Percentiles rank a stretch among this genome's conserved stretches.
phyloP scores from a whole-genome alignment of 2,329 filamentous ascomycete species.

The Fusarium xyrophilum region DNA sequence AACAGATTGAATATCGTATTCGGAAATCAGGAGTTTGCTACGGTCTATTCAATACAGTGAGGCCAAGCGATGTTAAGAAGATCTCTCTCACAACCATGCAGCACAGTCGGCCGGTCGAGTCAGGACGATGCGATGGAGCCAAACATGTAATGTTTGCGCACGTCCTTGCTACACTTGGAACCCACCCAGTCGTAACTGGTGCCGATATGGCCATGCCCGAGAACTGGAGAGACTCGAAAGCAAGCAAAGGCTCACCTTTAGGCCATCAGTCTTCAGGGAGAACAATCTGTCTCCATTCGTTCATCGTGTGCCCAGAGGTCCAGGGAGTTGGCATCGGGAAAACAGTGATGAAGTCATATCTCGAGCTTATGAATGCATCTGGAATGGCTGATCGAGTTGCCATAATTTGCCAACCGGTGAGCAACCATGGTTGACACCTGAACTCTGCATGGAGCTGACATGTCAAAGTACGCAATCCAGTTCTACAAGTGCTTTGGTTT shows the following conservation, averaged over 20 bases:
- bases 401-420: slow-evolving; percentile 76
- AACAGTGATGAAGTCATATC: slow-evolving; percentile 76
- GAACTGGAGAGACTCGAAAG: slow-evolving; percentile 65
- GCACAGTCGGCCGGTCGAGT: slow-evolving; percentile 64
- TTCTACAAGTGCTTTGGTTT: slow-evolving; percentile 85
- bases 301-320: slow-evolving; percentile 78
- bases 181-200: slow-evolving; percentile 70
- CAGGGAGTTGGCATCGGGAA: slow-evolving; percentile 77
- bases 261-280: slow-evolving; percentile 77
- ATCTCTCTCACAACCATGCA: slow-evolving; percentile 58
- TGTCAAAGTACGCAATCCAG: slow-evolving; percentile 64
- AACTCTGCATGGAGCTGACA: background rate
- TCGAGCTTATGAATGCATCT: slow-evolving; percentile 76
- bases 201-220: slow-evolving; percentile 76
- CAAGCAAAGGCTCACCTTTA: slow-evolving; percentile 51
- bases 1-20: slow-evolving; percentile 45
- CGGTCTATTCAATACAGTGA: slow-evolving; percentile 77
- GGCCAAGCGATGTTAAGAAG: slow-evolving; percentile 54
- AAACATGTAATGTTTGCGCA: slow-evolving; percentile 74
- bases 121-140: slow-evolving; percentile 43
- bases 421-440: slow-evolving; percentile 27
- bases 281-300: slow-evolving; percentile 81
- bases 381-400: slow-evolving; percentile 75
- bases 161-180: slow-evolving; percentile 76
- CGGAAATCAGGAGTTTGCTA: slow-evolving; percentile 64